Conservation (phyloP, 2,329 filamentous ascomycete species). For the Beauveria brongniartii region DNA sequence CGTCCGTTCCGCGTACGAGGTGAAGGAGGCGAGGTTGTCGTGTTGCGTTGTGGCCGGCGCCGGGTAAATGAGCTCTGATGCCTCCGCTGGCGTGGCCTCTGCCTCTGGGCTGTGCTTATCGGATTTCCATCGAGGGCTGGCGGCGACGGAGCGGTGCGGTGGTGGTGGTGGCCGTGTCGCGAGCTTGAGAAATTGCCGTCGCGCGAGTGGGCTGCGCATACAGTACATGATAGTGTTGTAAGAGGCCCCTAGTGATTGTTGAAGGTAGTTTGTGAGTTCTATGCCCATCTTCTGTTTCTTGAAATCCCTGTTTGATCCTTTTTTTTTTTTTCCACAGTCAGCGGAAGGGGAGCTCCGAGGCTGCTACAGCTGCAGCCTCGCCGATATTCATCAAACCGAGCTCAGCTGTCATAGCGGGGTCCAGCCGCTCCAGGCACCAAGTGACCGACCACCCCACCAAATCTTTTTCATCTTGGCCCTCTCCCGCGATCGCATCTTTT, state of each 20-base stretch:
- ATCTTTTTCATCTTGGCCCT: background rate
- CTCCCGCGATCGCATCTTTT: background rate
- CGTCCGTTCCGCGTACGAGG: constrained; percentile 51
- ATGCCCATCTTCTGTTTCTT: too few species aligned
- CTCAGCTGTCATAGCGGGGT: constrained; percentile 7
- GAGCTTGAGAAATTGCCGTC: background rate
- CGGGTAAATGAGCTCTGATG: constrained; percentile 31
- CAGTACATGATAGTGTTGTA: background rate
- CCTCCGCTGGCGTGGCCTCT: background rate
- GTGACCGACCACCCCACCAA: background rate
- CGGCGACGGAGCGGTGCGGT: background rate
- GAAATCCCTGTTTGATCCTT: too few species aligned
- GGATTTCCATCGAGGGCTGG: background rate
- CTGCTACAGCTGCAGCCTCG: background rate
- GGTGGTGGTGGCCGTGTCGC: background rate
- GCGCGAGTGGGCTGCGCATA: background rate
- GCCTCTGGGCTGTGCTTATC: background rate
- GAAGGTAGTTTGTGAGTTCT: too few species aligned
- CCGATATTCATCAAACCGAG: constrained; percentile 9
- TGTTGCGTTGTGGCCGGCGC: constrained; percentile 44
- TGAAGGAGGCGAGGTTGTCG: constrained; percentile 55
- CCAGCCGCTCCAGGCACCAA: background rate
- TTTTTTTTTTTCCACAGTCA: background rate
- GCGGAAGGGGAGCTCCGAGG: background rate
- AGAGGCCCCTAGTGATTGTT: background rate